Base-by-base conservation (phyloP, 805 yeast genomes). In the Kodamaea sagamina region DNA sequence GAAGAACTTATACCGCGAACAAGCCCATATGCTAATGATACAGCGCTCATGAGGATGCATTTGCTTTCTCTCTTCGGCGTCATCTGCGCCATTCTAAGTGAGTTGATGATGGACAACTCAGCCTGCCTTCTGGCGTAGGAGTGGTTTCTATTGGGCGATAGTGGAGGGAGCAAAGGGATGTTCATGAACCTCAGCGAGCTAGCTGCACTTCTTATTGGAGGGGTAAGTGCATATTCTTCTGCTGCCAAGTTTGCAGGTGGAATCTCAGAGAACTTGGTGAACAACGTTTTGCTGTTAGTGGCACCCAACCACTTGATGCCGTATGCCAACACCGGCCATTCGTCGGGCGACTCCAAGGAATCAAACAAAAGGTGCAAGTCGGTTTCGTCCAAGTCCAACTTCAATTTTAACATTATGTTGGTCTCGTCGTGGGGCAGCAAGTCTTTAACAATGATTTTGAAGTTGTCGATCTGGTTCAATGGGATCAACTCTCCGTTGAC, bases 71-170 rank as follows among this genome's bases (percentile, higher is more conserved):
- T 32, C 9, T 39, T 27, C n/a, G 17, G 17, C 4, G 37, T 19
- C 22, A n/a, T 21, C 19, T 15, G 25, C 6, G 37, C 29, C 16
- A 32, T 22, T 2, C 46, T 41, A 7, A 67, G 36, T 1, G 53
- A 47, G 5, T 52, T 43, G 8, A 63, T 46, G 3, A 68, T 51
- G 7, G 62, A 35, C 13, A 65, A 39, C 44, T 72, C 75, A 3
- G 68, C 62, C 42, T 67, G 61, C 28, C 68, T 54, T 46, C 62
- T 61, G 1, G 69, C 62, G 44, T 59, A 64, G 1, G 55, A 40
- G 0, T 62, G 61, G 49, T 72, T 71, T 32, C 61, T 62, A 29
- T 61, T 54, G 1, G 62, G 55, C 2, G 74, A 60, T 21, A 68
- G 48, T 11, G 62, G 63, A n/a, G 63, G 59, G 7, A 59, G 36